phyloP scores from a whole-genome alignment of 345 rosid genomes.

The Eucalyptus pauciflora region DNA sequence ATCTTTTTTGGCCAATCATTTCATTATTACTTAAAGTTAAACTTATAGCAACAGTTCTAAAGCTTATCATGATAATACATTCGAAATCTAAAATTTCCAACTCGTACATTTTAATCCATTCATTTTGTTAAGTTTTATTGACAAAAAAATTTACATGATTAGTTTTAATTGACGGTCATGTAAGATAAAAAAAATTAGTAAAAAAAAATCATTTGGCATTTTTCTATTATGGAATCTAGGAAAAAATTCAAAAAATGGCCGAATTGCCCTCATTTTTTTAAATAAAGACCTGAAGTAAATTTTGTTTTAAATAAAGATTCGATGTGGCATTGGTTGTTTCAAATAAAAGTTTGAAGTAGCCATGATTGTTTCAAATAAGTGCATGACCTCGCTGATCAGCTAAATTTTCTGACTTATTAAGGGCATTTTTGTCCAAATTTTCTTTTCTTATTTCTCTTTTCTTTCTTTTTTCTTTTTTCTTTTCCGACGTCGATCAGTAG shows the following conservation, averaged over 20 bases:
- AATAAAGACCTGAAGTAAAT: fast-evolving
- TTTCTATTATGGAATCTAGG: too few species aligned
- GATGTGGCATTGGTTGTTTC: fast-evolving
- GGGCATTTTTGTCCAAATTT: too few species aligned
- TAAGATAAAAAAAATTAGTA: neutral
- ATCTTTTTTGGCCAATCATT: neutral
- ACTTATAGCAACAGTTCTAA: neutral
- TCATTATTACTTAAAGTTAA: neutral
- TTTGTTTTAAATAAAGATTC: fast-evolving
- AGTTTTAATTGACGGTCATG: neutral
- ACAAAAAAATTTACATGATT: neutral
- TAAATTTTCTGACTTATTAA: fast-evolving
- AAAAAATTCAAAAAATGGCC: fast-evolving
- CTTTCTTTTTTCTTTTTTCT: too few species aligned
- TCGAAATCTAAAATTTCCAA: neutral
- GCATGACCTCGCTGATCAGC: fast-evolving
- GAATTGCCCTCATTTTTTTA: fast-evolving
- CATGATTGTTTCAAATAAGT: too few species aligned
- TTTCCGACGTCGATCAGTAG: too few species aligned
- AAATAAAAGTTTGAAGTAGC: too few species aligned
- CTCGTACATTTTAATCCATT: neutral
- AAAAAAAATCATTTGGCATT: neutral
- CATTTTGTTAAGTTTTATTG: neutral
- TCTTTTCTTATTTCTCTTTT: too few species aligned
- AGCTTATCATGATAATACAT: neutral